phyloP scores from a whole-genome alignment of 2,329 filamentous ascomycete species.

The Fusarium oligoseptatum region DNA sequence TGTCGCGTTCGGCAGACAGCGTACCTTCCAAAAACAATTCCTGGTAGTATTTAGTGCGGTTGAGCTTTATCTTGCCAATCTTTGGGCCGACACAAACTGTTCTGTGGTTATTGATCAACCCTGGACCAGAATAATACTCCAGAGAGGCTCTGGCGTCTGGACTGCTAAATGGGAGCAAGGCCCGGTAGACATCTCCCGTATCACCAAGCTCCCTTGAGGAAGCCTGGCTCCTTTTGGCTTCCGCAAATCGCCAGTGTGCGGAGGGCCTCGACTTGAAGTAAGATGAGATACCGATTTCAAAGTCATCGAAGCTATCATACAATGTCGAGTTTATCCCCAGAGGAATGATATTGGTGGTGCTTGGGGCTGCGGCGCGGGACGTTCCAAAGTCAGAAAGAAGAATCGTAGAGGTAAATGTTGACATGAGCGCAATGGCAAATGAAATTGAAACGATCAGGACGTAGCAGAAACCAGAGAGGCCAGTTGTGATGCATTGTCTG shows the following conservation, averaged over 20 bases:
- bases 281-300: not conserved
- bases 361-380: not conserved
- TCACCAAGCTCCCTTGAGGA: not conserved
- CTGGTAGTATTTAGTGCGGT: accelerated
- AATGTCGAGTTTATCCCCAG: not conserved
- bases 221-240: not conserved
- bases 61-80: not conserved
- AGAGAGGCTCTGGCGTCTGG: not conserved
- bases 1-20: not conserved
- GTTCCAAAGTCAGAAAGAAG: slow-evolving; percentile 19
- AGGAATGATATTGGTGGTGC: not conserved
- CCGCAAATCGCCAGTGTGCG: not conserved
- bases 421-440: not conserved
- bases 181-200: not conserved
- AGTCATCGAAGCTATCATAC: not conserved
- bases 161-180: not conserved
- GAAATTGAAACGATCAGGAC: not conserved
- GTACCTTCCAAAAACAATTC: not conserved
- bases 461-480: not conserved
- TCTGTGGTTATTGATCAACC: not conserved
- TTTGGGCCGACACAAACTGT: not conserved
- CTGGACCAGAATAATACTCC: not conserved
- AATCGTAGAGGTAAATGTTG: slow-evolving; percentile 19
- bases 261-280: not conserved
- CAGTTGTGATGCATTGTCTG: accelerated